Base-by-base conservation (phyloP, 2,329 filamentous ascomycete genomes). In the Neofusicoccum sp. region DNA sequence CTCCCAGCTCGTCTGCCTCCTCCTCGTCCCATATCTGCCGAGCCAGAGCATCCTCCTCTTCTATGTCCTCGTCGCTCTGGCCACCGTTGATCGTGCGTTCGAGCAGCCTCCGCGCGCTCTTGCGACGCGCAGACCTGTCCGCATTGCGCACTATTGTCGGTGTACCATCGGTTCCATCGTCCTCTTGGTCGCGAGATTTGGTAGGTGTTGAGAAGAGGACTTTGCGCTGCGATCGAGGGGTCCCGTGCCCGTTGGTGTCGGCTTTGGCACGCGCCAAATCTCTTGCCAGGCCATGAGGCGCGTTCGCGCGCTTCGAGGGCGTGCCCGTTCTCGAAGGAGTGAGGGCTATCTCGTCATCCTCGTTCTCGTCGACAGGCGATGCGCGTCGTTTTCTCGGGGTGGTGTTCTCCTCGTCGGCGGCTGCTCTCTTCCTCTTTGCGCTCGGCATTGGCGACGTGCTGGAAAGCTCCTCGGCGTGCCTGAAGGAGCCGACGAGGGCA, bases 81-180 rank as follows among this genome's bases (percentile, higher is more conserved):
- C 80, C 83, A 16, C 84, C 86, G 20, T 83, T 81, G 9, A 89
- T 80, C 6, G 87, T 86, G 44, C 87, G 86, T 69, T 93, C 86
- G 38, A 96, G 87, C 56, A 97, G 77, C 3, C 86, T 85, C 56
- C 87, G 83, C 24, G 89, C 89, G 72, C 90, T 96, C 80, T 96
- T 97, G 69, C 87, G 87, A 68, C 89, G 86, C 1, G 93, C 93
- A 4, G 93, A 97, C 51, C 89, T 86, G 75, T 97, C 91, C 20
- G 89, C 89, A 65, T 90, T 89, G 64, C 83, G 85, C 43, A 83
- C 80, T 65, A 86, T 83, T 38, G 84, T 84, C 0, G 90, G 88
- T 1, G 88, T 91, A 51, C 69, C 71, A 40, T 84, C 84, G 0
- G 90, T 88, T 1, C 88, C 90, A 47, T 69, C 71, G 24, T 69